Percentiles rank a stretch among this genome's conserved stretches.
Evolutionary conservation across 768 basidiomycete species (phyloP).

Genomic region (Clavulina sp.): DNA sequence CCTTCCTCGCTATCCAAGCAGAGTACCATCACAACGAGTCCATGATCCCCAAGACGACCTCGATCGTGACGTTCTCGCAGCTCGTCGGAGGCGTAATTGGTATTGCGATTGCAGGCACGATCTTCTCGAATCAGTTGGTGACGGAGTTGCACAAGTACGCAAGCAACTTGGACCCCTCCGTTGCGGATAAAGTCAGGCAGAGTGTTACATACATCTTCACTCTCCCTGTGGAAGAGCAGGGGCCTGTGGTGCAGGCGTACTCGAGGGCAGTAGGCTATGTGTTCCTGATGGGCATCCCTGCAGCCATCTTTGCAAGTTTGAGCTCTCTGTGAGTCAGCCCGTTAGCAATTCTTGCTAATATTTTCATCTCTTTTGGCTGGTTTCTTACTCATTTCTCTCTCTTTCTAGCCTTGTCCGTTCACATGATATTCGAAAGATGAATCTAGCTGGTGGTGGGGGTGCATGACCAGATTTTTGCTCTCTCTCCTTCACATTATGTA

Average conservation of each 20-base stretch:
- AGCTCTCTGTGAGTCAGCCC: not conserved
- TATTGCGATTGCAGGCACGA: constrained; percentile 8
- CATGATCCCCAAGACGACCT: constrained; percentile 4
- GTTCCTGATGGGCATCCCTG: constrained; percentile 21
- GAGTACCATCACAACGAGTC: constrained; percentile 3
- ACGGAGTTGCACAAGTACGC: constrained; percentile 16
- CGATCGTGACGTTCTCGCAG: constrained; percentile 3
- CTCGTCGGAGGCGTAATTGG: constrained; percentile 1
- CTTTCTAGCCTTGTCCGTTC: not conserved
- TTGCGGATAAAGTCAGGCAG: constrained; percentile 14
- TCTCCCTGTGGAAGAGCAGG: constrained; percentile 12
- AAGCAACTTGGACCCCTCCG: constrained; percentile 11
- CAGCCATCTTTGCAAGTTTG: constrained; percentile 13
- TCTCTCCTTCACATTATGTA: no score
- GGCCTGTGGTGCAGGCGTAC: constrained; percentile 12
- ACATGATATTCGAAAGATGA: not conserved
- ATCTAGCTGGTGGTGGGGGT: not conserved
- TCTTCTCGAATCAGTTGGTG: constrained; percentile 17
- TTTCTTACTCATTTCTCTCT: not conserved
- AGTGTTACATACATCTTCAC: constrained; percentile 17
- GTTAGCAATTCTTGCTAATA: no score
- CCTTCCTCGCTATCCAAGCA: constrained; percentile 4
- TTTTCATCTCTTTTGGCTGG: not conserved
- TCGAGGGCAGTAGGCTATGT: constrained; percentile 13
- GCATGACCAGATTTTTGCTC: no score